These are phyloP conservation scores for Lepidium sativum DNA, from an alignment of 345 rosid genomes.

Conservation along the genomic window DNA sequence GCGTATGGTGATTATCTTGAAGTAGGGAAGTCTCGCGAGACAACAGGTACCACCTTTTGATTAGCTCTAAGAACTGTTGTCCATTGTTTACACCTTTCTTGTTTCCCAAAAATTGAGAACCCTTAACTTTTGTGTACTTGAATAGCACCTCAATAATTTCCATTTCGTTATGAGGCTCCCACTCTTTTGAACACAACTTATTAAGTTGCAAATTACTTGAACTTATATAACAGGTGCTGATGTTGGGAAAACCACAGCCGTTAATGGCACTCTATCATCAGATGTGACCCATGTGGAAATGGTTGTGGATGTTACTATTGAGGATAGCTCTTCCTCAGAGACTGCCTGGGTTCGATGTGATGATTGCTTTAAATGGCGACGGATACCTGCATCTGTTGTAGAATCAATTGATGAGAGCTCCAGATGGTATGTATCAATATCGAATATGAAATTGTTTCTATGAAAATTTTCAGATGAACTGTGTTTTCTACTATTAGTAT, in stretches of 20 bases:
- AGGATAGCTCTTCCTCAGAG: constrained; percentile 35
- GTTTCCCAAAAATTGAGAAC: background rate
- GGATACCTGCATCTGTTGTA: constrained; percentile 65
- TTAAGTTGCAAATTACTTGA: background rate
- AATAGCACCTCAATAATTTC: background rate
- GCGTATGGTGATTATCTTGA: constrained; percentile 30
- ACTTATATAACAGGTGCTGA: constrained; percentile 27
- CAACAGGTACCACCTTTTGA: constrained; percentile 41
- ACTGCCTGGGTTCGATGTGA: constrained; percentile 97
- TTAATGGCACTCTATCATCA: constrained; percentile 20
- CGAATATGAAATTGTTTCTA: background rate
- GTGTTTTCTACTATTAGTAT: background rate
- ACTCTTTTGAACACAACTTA: background rate
- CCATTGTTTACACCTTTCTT: background rate
- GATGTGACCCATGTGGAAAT: constrained; percentile 34
- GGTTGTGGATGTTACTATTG: constrained; percentile 27
- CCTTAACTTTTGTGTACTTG: background rate
- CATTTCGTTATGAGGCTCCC: background rate
- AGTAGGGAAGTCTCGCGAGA: constrained; percentile 11
- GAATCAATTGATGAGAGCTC: constrained; percentile 61
- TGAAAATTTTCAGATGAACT: background rate
- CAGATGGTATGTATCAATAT: constrained; percentile 49
- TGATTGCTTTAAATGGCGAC: constrained; percentile 92
- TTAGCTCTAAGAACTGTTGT: constrained; percentile 2
- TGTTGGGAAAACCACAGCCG: constrained; percentile 22